Evolutionary conservation across 345 rosid species (phyloP).

Genomic region (Eucalyptus decipiens): DNA sequence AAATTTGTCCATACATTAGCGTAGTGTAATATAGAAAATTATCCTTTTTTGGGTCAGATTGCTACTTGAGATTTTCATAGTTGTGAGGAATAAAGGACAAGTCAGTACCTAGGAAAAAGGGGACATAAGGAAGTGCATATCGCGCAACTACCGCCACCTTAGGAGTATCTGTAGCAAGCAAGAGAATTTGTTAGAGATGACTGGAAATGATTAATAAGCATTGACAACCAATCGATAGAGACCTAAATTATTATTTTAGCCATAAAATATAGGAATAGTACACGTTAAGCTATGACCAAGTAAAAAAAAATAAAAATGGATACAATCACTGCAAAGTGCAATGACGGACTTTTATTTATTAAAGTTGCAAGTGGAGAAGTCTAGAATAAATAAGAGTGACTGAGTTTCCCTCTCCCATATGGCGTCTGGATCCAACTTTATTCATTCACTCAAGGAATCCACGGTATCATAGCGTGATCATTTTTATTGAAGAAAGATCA

Average conservation of each 20-base stretch:
- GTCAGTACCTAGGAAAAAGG: neutral
- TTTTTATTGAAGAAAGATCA: neutral
- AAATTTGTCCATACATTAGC: neutral
- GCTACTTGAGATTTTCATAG: neutral
- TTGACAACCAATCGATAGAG: neutral
- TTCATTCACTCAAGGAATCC: neutral
- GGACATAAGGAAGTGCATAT: neutral
- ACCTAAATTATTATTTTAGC: neutral
- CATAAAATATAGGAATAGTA: too few species aligned
- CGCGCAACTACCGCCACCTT: accelerated
- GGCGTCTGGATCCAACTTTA: neutral
- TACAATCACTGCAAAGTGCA: neutral
- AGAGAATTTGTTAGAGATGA: neutral
- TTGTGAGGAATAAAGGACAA: neutral
- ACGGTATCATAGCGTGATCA: neutral
- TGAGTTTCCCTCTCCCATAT: too few species aligned
- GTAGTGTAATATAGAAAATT: neutral
- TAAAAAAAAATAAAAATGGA: too few species aligned
- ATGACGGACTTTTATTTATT: neutral
- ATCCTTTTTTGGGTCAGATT: too few species aligned
- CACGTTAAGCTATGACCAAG: neutral
- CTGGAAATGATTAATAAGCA: neutral
- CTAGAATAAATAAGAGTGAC: neutral
- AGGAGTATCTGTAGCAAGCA: neutral
- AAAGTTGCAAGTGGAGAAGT: neutral